phyloP scores from a whole-genome alignment of 148 eudicot species.

The Vaccinium macrocarpon region DNA sequence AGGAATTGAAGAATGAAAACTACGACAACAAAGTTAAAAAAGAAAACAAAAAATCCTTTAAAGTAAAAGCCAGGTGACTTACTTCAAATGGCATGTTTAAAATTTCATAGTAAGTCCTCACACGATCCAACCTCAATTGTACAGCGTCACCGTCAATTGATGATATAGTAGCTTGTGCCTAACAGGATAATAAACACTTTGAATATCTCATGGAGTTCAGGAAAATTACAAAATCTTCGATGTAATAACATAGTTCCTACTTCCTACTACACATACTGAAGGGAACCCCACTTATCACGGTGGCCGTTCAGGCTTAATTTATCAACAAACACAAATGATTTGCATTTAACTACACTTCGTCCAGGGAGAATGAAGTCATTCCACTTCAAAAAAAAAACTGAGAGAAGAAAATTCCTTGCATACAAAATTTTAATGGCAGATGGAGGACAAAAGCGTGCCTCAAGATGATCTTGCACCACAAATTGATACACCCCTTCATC shows the following conservation, averaged over 20 bases:
- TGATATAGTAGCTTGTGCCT: conserved; percentile 91
- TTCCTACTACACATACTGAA: neutral
- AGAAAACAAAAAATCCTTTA: neutral
- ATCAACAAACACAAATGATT: neutral
- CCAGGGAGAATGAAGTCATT: neutral
- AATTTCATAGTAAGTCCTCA: conserved; percentile 90
- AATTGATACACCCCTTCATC: too few species aligned
- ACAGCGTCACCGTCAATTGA: conserved; percentile 70
- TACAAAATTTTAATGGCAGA: neutral
- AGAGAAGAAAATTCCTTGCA: neutral
- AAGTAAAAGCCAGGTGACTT: conserved; percentile 17
- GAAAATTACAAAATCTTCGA: neutral
- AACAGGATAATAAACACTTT: conserved; percentile 15
- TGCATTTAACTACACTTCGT: neutral
- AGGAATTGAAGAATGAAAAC: neutral
- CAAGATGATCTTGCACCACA: neutral
- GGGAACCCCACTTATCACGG: neutral
- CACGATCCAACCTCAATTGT: conserved; percentile 81
- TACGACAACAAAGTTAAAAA: neutral
- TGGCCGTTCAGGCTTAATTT: neutral
- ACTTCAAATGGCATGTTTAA: conserved; percentile 99
- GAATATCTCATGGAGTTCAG: neutral
- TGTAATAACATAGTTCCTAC: neutral
- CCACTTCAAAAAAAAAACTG: neutral
- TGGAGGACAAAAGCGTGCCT: neutral